A percentile compares a stretch with the other conserved stretches of the same genome.
phyloP scores from a whole-genome alignment of 2,329 filamentous ascomycete species.

The Aspergillus aculeatinus region DNA sequence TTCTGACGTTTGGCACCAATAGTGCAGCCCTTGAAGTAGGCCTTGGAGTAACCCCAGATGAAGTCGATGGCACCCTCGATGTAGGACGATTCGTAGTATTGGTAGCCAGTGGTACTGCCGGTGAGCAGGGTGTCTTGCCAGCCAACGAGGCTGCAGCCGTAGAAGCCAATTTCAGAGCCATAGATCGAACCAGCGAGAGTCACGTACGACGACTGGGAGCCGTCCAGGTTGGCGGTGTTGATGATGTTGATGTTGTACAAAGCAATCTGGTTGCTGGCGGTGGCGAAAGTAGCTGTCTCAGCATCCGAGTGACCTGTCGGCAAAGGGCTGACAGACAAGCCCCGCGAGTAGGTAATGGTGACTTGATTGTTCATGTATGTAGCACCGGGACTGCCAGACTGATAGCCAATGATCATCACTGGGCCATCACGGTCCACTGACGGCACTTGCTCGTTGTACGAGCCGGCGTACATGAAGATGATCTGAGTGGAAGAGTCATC shows the following conservation, averaged over 20 bases:
- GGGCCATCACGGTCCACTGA: constrained; percentile 20
- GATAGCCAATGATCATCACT: constrained; percentile 22
- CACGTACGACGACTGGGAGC: constrained; percentile 20
- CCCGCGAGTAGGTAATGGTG: constrained; percentile 23
- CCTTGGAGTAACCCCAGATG: constrained; percentile 39
- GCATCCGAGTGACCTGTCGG: constrained; percentile 27
- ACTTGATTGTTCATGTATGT: constrained; percentile 17
- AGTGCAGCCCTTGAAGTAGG: constrained; percentile 32
- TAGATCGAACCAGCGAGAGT: constrained; percentile 18
- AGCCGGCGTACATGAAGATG: constrained; percentile 34
- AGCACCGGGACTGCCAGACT: constrained; percentile 19
- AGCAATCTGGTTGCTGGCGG: constrained; percentile 22
- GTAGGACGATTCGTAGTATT: constrained; percentile 48
- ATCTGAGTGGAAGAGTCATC: constrained; percentile 34
- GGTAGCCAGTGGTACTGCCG: constrained; percentile 41
- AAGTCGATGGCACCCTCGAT: constrained; percentile 54
- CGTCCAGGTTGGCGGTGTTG: constrained; percentile 29
- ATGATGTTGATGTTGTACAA: constrained; percentile 20
- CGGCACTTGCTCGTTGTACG: constrained; percentile 22
- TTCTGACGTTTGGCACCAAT: constrained; percentile 27
- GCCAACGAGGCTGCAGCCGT: constrained; percentile 48
- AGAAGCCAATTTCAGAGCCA: constrained; percentile 41
- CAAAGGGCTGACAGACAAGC: constrained; percentile 22
- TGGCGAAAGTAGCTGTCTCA: constrained; percentile 24
- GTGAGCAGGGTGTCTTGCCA: constrained; percentile 55